These are phyloP conservation scores for Heracleum sosnowskyi DNA, from an alignment of 129 eudicot genomes.

Conservation along the genomic window DNA sequence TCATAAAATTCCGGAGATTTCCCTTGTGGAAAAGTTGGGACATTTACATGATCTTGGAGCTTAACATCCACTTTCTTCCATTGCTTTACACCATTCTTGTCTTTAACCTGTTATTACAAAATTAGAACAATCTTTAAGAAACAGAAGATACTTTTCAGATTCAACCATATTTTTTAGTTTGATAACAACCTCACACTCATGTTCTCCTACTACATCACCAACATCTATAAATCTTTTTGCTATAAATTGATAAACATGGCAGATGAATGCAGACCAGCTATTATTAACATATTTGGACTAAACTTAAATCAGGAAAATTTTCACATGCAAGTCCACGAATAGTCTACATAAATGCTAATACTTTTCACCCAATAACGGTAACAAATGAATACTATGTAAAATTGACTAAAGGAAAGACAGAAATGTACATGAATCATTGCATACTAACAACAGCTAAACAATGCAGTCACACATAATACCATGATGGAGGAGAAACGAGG, in stretches of 20 bases:
- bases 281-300: not conserved
- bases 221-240: not conserved
- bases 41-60: constrained; percentile 25
- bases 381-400: not conserved
- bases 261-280: not conserved
- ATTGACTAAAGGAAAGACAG: not conserved
- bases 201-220: not conserved
- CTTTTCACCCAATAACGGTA: not conserved
- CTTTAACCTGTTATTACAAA: constrained; percentile 16
- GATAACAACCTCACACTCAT: not conserved
- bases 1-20: constrained; percentile 30
- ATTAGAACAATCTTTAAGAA: not conserved
- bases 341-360: not conserved
- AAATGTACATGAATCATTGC: not conserved
- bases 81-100: constrained; percentile 23
- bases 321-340: not conserved
- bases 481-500: not conserved
- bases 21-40: constrained; percentile 22
- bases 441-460: not conserved
- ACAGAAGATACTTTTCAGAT: not conserved
- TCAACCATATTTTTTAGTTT: not conserved
- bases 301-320: not conserved
- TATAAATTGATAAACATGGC: not conserved
- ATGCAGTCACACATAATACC: not conserved
- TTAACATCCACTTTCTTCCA: constrained; percentile 50